Percentiles rank a stretch among this genome's conserved stretches.
These are phyloP conservation scores for Westerdykella ornata DNA, from an alignment of 2,329 filamentous ascomycete species.

Conservation along the genomic window DNA sequence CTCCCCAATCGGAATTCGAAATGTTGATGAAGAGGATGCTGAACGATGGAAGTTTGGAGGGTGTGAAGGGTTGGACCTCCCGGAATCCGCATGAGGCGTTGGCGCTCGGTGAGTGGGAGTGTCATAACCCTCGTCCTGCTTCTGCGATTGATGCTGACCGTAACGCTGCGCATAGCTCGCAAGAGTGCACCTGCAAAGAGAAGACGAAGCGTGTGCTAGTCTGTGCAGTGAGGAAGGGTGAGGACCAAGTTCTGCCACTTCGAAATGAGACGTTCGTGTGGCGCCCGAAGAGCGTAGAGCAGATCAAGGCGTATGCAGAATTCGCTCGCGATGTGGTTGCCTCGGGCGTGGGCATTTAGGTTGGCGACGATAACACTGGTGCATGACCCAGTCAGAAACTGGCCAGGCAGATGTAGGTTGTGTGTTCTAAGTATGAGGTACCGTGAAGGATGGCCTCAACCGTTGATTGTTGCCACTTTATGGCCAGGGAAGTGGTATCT, in stretches of 20 bases:
- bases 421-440: no score
- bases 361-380: no score
- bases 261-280: slow-evolving; percentile 1
- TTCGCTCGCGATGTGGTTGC: not conserved
- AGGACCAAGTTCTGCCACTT: not conserved
- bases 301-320: slow-evolving; percentile 1
- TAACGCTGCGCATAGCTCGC: not conserved
- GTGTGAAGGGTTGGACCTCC: not conserved
- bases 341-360: slow-evolving; percentile 1
- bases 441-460: no score
- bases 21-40: not conserved
- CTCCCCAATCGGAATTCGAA: no score
- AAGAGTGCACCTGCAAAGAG: not conserved
- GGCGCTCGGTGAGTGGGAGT: not conserved
- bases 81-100: not conserved
- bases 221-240: not conserved
- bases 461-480: no score
- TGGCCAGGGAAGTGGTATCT: no score
- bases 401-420: no score
- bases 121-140: not conserved
- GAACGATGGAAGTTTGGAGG: not conserved
- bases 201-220: slow-evolving; percentile 1
- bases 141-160: not conserved
- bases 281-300: not conserved
- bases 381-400: not conserved